Percentiles rank a stretch among this genome's conserved stretches.
These are phyloP conservation scores for Debaryomycetaceae sp. DNA, from an alignment of 1,139 yeast genomes.

Conservation along the genomic window DNA sequence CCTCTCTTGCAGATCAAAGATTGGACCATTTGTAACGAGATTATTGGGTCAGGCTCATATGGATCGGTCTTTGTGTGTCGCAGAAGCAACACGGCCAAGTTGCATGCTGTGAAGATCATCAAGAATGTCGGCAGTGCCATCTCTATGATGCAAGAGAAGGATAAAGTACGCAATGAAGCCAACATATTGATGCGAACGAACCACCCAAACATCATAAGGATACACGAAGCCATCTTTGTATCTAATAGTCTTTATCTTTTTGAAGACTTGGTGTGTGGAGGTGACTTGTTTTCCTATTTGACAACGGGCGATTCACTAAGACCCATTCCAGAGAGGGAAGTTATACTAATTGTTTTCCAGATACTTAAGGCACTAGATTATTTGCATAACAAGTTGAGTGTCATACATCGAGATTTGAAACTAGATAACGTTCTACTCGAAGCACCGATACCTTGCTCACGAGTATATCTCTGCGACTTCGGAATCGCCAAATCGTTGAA, in stretches of 20 bases:
- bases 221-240: conserved; percentile 37
- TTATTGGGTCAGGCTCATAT: conserved; percentile 60
- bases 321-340: conserved; percentile 51
- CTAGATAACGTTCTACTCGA: conserved; percentile 56
- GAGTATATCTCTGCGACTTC: conserved; percentile 60
- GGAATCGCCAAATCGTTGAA: conserved; percentile 52
- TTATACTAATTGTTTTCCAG: conserved; percentile 53
- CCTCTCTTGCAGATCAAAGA: conserved; percentile 7
- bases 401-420: conserved; percentile 25
- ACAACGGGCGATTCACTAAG: conserved; percentile 37
- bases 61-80: conserved; percentile 45
- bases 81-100: conserved; percentile 10
- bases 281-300: conserved; percentile 62
- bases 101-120: conserved; percentile 54
- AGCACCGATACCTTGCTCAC: conserved; percentile 49
- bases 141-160: conserved; percentile 8
- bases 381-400: conserved; percentile 33
- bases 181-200: conserved; percentile 30
- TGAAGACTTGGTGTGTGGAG: conserved; percentile 57
- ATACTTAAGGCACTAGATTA: conserved; percentile 51
- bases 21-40: conserved; percentile 42
- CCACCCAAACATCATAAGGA: conserved; percentile 46
- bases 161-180: conserved; percentile 33
- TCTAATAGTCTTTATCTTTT: conserved; percentile 41
- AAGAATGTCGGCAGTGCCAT: conserved; percentile 13